phyloP scores from a whole-genome alignment of 768 basidiomycete species.

The Tylopilus felleus region DNA sequence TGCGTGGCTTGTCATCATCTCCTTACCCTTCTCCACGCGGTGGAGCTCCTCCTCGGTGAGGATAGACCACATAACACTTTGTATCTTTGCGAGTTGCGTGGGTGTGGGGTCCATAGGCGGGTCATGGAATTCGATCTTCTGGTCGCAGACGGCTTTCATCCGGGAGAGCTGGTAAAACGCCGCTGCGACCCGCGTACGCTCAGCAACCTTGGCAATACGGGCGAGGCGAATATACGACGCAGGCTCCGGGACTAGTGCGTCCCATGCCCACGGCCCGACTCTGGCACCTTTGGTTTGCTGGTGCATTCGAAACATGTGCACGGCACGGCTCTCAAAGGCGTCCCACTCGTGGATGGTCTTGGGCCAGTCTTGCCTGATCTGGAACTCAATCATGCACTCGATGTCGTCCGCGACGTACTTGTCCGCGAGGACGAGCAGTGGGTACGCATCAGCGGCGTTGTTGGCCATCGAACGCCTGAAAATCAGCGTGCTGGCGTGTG shows the following conservation, averaged over 20 bases:
- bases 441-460: background rate
- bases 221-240: background rate
- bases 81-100: background rate
- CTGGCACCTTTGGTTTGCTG: background rate
- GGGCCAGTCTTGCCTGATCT: background rate
- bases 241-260: background rate
- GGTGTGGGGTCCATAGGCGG: background rate
- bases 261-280: background rate
- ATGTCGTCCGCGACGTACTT: background rate
- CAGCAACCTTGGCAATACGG: background rate
- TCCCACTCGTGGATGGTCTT: background rate
- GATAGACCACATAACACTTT: constrained; percentile 2
- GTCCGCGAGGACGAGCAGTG: background rate
- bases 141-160: background rate
- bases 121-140: background rate
- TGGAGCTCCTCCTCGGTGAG: background rate
- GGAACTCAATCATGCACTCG: constrained; percentile 2
- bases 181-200: background rate
- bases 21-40: background rate
- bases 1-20: background rate
- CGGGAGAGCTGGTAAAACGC: background rate
- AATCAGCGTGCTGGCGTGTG: background rate
- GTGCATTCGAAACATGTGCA: background rate
- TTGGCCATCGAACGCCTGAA: background rate
- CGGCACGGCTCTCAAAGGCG: background rate